These are phyloP conservation scores for Emmonsia crescens DNA, from an alignment of 2,329 filamentous ascomycete species.

Conservation along the genomic window DNA sequence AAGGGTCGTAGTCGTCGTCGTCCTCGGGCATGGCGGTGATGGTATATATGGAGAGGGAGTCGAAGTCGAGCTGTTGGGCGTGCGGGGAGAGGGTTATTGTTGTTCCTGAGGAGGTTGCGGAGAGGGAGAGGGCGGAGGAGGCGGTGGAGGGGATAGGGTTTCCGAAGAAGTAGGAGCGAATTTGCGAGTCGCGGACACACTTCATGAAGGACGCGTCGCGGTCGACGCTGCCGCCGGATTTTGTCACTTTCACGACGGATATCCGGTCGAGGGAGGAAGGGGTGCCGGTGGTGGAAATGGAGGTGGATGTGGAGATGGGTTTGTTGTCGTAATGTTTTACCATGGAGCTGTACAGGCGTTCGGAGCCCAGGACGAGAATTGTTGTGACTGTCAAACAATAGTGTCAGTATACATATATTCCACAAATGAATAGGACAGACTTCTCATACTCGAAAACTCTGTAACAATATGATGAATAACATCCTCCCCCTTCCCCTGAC, in stretches of 20 bases:
- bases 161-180: slow-evolving; percentile 93
- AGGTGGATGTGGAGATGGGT: slow-evolving; percentile 36
- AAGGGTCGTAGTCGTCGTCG: slow-evolving; percentile 27
- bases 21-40: slow-evolving; percentile 44
- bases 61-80: slow-evolving; percentile 73
- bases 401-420: slow-evolving; percentile 13
- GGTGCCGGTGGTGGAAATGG: slow-evolving; percentile 31
- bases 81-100: slow-evolving; percentile 72
- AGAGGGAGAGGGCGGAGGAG: slow-evolving; percentile 24
- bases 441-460: slow-evolving; percentile 47
- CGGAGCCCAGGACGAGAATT: slow-evolving; percentile 71
- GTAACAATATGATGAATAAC: slow-evolving; percentile 69
- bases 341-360: slow-evolving; percentile 65
- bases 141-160: slow-evolving; percentile 39
- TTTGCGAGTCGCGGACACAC: slow-evolving; percentile 59
- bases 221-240: slow-evolving; percentile 74
- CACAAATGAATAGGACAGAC: neutral
- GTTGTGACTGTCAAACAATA: slow-evolving; percentile 50
- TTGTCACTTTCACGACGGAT: slow-evolving; percentile 65
- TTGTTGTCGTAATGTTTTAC: slow-evolving; percentile 53
- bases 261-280: slow-evolving; percentile 53
- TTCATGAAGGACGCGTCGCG: slow-evolving; percentile 66
- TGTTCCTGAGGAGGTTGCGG: slow-evolving; percentile 28
- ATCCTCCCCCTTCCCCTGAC: slow-evolving; percentile 57
- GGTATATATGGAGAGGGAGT: slow-evolving; percentile 62